These are phyloP conservation scores for Pseudogymnoascus sp. DNA, from an alignment of 2,329 filamentous ascomycete genomes.

Conservation along the genomic window DNA sequence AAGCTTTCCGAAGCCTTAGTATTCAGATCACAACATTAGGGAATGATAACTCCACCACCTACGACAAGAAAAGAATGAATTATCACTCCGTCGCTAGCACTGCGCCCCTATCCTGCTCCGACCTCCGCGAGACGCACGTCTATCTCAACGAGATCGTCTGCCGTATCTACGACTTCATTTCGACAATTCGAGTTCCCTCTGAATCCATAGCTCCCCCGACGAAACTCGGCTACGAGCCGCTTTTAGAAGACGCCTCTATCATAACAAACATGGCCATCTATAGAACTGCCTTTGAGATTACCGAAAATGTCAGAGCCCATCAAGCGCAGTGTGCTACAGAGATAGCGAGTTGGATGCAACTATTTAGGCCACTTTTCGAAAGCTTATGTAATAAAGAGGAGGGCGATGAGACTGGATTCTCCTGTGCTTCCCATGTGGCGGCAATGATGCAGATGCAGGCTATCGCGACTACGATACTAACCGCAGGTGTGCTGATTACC, in stretches of 20 bases:
- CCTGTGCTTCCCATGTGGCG: constrained; percentile 12
- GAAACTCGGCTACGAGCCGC: not conserved
- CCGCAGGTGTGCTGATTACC: constrained; percentile 15
- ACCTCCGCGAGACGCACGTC: constrained; percentile 14
- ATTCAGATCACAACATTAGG: constrained; percentile 14
- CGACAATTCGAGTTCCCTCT: constrained; percentile 9
- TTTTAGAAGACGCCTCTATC: not conserved
- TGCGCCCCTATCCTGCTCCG: constrained; percentile 16
- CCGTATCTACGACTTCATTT: constrained; percentile 18
- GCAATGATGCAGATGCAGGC: constrained; percentile 18
- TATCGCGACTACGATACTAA: constrained; percentile 13
- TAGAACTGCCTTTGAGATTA: not conserved
- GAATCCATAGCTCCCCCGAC: not conserved
- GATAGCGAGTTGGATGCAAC: constrained; percentile 16
- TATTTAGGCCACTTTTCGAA: constrained; percentile 17
- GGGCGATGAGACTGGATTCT: constrained; percentile 9
- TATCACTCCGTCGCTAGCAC: not conserved
- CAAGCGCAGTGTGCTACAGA: constrained; percentile 17
- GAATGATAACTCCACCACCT: not conserved
- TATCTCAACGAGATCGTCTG: constrained; percentile 19
- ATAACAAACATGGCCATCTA: not conserved
- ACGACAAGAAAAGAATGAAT: constrained; percentile 5
- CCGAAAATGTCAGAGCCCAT: constrained; percentile 14
- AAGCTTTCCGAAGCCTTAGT: constrained; percentile 19
- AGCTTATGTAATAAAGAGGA: not conserved